Conservation (phyloP, 2,329 filamentous ascomycete species). For the Alternaria hordeiaustralica region DNA sequence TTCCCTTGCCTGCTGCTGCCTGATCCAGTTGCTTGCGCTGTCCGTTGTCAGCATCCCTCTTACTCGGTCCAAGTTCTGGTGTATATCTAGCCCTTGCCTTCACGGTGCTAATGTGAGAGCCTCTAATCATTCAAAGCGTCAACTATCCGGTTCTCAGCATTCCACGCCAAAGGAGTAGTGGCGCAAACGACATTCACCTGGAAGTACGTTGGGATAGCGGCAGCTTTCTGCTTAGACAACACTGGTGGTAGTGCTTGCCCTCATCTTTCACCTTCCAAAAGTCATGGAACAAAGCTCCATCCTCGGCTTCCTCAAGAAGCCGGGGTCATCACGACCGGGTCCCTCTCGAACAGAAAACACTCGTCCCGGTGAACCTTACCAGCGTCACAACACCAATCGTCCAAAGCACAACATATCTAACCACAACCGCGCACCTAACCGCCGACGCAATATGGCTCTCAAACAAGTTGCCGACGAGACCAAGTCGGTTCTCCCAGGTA, state of each 20-base stretch:
- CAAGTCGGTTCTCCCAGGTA: slow-evolving; percentile 25
- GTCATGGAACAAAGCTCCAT: slow-evolving; percentile 34
- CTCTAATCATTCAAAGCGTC: background rate
- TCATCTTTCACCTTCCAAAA: background rate
- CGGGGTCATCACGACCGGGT: slow-evolving; percentile 2
- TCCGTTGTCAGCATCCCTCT: background rate
- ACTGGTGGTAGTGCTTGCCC: too few relatives aligned
- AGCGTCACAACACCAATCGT: slow-evolving; percentile 6
- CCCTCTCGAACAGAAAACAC: slow-evolving; percentile 14
- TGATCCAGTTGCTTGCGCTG: slow-evolving; percentile 1
- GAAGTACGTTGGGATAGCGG: background rate
- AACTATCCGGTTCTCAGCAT: background rate
- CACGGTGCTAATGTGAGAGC: background rate
- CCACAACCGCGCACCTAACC: slow-evolving; percentile 21
- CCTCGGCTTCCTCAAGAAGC: slow-evolving; percentile 25
- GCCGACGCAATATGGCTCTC: slow-evolving; percentile 31
- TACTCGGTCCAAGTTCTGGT: background rate
- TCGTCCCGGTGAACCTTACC: slow-evolving; percentile 27
- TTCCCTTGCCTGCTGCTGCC: slow-evolving; percentile 19
- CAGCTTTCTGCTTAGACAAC: background rate
- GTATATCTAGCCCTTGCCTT: background rate
- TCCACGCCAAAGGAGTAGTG: background rate
- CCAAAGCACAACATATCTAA: background rate
- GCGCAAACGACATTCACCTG: background rate
- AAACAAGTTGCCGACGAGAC: slow-evolving; percentile 36